Evolutionary conservation across 1,284 basidiomycete genomes (phyloP).

Genomic region (Vanrija humicola): DNA sequence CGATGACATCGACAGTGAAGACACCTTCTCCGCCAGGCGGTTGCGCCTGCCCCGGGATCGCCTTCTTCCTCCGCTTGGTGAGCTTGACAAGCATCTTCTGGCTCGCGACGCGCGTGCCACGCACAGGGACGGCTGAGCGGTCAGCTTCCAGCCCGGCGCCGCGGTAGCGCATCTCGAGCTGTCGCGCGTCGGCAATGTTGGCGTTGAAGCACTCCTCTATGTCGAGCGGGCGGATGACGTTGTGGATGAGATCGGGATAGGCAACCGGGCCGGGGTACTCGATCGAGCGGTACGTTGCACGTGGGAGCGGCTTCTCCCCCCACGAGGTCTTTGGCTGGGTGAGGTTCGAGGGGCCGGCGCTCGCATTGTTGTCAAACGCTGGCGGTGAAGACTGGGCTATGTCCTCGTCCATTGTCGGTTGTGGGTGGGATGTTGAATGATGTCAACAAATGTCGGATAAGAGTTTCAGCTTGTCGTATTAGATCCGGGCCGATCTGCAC

Average conservation of each 20-base stretch:
- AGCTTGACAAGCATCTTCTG: slow-evolving; percentile 78
- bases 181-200: slow-evolving; percentile 37
- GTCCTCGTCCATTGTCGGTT: no score
- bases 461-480: no score
- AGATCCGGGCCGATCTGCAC: no score
- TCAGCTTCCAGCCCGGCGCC: slow-evolving; percentile 53
- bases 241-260: slow-evolving; percentile 56
- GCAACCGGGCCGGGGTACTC: slow-evolving; percentile 86
- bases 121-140: slow-evolving; percentile 72
- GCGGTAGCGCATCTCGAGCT: slow-evolving; percentile 68
- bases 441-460: no score
- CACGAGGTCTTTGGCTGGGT: no score
- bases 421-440: no score
- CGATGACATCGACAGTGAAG: slow-evolving; percentile 73
- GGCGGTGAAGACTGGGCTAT: no score
- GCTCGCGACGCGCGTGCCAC: slow-evolving; percentile 68
- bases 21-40: slow-evolving; percentile 58
- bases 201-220: slow-evolving; percentile 67
- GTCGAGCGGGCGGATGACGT: slow-evolving; percentile 63
- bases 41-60: background rate
- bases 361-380: no score
- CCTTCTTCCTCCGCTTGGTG: slow-evolving; percentile 53
- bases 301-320: slow-evolving; percentile 53
- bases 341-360: background rate
- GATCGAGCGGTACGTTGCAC: slow-evolving; percentile 66